Base-by-base conservation (phyloP, 352 stramenopile species). In the Globisporangium acanthophoron region DNA sequence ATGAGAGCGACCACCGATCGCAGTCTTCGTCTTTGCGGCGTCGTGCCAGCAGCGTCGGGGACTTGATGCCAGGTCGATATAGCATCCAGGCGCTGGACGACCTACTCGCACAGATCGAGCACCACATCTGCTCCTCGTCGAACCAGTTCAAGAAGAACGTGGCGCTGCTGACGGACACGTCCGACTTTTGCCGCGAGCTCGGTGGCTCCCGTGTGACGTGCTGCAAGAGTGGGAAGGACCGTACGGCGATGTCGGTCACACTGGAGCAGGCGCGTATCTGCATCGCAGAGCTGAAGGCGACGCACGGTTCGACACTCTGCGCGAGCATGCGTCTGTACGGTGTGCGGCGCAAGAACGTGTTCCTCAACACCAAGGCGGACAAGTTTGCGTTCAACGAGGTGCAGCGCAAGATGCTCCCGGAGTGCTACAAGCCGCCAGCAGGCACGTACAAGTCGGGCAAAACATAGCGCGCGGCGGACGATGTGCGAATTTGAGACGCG, bases 211-310 rank as follows among this genome's bases (percentile, higher is more conserved):
- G 90, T 39, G 77, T 96, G n/a, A 97, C 97, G 16, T 98, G 97
- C 76, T 99, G 96, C 71, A 99, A 99, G 71, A 97, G 80, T 62
- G 96, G 95, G 16, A 99, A 99, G 67, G 96, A 99, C 72, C 87
- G 96, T 51, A 99, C 96, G 31, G 95, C 93, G 21, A 99, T 99
- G 96, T 97, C 96, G 47, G 87, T 98, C 29, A 98, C 95, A 31
- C 84, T 98, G 39, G 97, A 98, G 67, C 87, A 98, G 56, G 74
- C 78, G 18, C 74, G 82, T 31, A 67, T 92, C 27, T 75, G 80
- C 51, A 83, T 68, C 21, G 69, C 69, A 15, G 78, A 86, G 54
- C 63, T 90, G 3, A 71, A 83, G 31, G 74, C 79, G 2, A 74
- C 78, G 7, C 76, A 89, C 55, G 69, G 68, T 35, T 71, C 79